Evolutionary conservation across 139 green algal species (phyloP).

Genomic region (Micractinium sp.): DNA sequence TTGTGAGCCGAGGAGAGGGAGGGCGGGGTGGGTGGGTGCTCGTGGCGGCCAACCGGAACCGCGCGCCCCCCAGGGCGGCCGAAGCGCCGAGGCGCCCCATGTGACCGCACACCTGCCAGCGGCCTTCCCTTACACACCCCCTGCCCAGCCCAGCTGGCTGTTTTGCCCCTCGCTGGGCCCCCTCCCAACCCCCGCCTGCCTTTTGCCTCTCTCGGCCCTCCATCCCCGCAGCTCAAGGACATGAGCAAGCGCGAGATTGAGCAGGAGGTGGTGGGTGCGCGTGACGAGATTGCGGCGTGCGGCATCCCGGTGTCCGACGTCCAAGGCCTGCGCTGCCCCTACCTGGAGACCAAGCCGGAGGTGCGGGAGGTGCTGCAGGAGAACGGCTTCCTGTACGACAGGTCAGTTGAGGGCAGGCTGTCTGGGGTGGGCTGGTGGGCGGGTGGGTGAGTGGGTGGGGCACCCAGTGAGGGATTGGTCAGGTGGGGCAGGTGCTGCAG

Average conservation of each 20-base stretch:
- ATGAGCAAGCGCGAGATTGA: not conserved
- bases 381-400: constrained; percentile 27
- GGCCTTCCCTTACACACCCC: not conserved
- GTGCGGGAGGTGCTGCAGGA: not conserved
- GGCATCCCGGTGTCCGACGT: constrained; percentile 24
- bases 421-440: too few relatives aligned
- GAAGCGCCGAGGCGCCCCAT: too few relatives aligned
- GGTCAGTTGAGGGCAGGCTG: not conserved
- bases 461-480: too few relatives aligned
- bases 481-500: not conserved
- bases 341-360: not conserved
- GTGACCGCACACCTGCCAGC: not conserved
- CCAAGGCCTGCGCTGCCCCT: not conserved
- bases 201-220: not conserved
- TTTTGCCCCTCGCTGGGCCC: not conserved
- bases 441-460: too few relatives aligned
- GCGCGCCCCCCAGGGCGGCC: not conserved
- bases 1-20: not conserved
- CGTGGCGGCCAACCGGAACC: too few relatives aligned
- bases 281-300: constrained; percentile 11
- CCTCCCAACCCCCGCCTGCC: not conserved
- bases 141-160: not conserved
- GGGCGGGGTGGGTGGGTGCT: not conserved
- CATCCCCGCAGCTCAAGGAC: not conserved
- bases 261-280: constrained; percentile 22